phyloP scores from a whole-genome alignment of 192 early-diverging fungal species.

The Thamnidium elegans region DNA sequence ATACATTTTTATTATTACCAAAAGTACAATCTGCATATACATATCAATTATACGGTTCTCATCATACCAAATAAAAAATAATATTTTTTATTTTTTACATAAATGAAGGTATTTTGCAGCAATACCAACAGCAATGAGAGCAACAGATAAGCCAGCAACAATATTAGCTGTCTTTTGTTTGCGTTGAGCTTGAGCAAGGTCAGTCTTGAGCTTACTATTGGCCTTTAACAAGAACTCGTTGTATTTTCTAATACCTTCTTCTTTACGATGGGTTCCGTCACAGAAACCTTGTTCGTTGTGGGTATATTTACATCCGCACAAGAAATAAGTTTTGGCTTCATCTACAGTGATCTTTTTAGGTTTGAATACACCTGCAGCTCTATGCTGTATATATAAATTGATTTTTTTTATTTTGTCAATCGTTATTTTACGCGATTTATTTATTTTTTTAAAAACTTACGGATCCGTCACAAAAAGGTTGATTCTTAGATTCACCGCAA shows the following conservation, averaged over 20 bases:
- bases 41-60: constrained; percentile 23
- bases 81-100: not conserved
- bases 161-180: constrained; percentile 22
- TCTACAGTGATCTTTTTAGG: constrained; percentile 23
- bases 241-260: constrained; percentile 22
- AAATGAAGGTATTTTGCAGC: constrained; percentile 3
- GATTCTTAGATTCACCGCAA: constrained; percentile 26
- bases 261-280: constrained; percentile 24
- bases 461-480: constrained; percentile 21
- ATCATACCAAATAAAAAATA: constrained; percentile 12
- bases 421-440: no score
- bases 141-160: constrained; percentile 18
- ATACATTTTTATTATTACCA: constrained; percentile 27
- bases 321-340: constrained; percentile 22
- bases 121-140: constrained; percentile 13
- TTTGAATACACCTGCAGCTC: constrained; percentile 16
- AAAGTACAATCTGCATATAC: constrained; percentile 1
- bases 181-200: constrained; percentile 9
- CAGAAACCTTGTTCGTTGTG: constrained; percentile 25
- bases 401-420: not conserved
- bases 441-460: constrained; percentile 15
- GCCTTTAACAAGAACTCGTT: constrained; percentile 26
- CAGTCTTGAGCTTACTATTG: constrained; percentile 13
- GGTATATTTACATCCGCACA: constrained; percentile 26
- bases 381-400: constrained; percentile 5